Conservation (phyloP, 2,329 filamentous ascomycete species). For the Mollisia scopiformis region DNA sequence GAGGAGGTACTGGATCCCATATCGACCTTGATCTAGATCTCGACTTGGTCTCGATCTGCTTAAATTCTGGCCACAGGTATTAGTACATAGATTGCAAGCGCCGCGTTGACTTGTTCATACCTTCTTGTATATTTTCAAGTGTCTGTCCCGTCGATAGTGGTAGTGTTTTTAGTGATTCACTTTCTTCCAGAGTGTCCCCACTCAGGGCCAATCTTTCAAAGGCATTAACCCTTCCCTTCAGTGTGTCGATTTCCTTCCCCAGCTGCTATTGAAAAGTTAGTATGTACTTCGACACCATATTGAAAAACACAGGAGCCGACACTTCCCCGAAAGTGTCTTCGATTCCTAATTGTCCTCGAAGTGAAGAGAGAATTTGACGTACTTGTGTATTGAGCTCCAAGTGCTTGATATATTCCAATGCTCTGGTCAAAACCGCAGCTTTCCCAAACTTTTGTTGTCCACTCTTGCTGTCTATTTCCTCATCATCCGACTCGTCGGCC, state of each 20-base stretch:
- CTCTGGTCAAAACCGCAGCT: conserved; percentile 25
- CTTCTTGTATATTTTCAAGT: conserved; percentile 19
- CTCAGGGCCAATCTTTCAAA: conserved; percentile 23
- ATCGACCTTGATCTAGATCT: neutral
- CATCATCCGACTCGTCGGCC: neutral
- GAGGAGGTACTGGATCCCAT: neutral
- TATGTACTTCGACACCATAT: no score
- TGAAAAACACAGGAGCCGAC: no score
- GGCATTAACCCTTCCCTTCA: conserved; percentile 19
- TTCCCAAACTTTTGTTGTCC: conserved; percentile 25
- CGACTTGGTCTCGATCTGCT: neutral
- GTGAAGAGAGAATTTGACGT: no score
- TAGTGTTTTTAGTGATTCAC: neutral
- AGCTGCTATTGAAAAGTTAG: no score
- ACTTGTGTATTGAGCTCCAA: conserved; percentile 23
- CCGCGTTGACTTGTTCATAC: neutral
- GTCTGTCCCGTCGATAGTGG: conserved; percentile 5
- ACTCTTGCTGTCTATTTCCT: conserved; percentile 10
- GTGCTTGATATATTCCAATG: conserved; percentile 28
- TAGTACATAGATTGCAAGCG: neutral
- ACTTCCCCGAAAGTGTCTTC: no score
- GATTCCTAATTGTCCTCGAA: no score
- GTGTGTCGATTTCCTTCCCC: conserved; percentile 14
- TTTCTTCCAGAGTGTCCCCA: conserved; percentile 12
- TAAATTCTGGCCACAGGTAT: neutral